These are phyloP conservation scores for Aurantiochytrium sp. DNA, from an alignment of 108 stramenopile species.

Conservation along the genomic window DNA sequence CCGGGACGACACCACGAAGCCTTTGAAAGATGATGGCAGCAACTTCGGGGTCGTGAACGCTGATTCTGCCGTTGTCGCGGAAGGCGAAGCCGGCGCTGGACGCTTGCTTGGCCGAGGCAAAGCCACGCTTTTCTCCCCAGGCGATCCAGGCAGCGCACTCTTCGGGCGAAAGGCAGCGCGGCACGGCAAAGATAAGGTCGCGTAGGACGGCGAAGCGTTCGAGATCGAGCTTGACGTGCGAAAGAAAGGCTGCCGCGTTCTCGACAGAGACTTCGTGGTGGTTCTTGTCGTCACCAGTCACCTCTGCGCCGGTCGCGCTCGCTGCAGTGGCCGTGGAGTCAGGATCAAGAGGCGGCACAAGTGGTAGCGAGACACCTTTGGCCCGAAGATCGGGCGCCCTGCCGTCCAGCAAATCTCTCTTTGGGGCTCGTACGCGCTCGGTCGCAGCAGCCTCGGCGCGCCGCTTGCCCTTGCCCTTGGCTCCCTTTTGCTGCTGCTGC, in stretches of 20 bases:
- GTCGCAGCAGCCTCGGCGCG: background rate
- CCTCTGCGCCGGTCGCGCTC: background rate
- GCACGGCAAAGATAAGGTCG: background rate
- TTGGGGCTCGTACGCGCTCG: background rate
- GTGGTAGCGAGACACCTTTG: background rate
- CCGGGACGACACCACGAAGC: constrained; percentile 22
- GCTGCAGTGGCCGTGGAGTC: background rate
- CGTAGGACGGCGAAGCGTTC: background rate
- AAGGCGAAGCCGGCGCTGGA: constrained; percentile 63
- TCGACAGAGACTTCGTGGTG: background rate
- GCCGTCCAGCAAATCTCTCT: background rate
- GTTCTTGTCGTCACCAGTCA: background rate
- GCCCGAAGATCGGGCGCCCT: background rate
- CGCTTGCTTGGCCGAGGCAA: constrained; percentile 54
- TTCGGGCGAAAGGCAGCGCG: constrained; percentile 30
- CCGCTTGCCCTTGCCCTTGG: background rate
- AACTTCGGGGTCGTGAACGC: constrained; percentile 23
- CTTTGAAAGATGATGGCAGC: constrained; percentile 29
- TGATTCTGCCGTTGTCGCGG: constrained; percentile 57
- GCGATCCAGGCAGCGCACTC: constrained; percentile 75
- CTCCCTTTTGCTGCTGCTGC: background rate
- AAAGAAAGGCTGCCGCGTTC: background rate
- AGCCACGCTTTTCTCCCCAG: constrained; percentile 50
- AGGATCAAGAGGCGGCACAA: background rate
- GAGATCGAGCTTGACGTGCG: background rate